Evolutionary conservation across 2,329 filamentous ascomycete species (phyloP), one percentile per base, ranked within the genome.

Genomic region (Pseudohalonectria lignicola): DNA sequence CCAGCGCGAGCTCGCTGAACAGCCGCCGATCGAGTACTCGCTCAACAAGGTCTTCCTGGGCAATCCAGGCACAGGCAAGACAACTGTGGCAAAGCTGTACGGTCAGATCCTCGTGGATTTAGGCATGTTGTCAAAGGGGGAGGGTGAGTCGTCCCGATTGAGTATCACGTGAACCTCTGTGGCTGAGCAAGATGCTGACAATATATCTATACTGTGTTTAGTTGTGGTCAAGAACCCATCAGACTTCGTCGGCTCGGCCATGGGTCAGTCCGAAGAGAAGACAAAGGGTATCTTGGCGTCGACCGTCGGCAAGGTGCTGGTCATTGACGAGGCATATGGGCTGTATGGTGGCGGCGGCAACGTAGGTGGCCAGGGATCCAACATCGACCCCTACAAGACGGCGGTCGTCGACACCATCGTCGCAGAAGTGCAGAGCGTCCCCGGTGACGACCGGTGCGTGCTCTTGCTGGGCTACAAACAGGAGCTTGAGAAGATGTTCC

Each of bases 301-400:
- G 0, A 76, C 79, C 0, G 45, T 69, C 0, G 84, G 85, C 0
- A 90, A 88, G 45, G 81, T 88, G 0, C 66, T 90, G 0, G 73
- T 90, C 12, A 86, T 90, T 3, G 84, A 90, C 43, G 84, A 92
- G 50, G 83, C 83, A 0, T 88, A 90, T 45, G 75, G 76, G 25
- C 63, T 90, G 0, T 71, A 66, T 33, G 55, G 59, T 2, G 61
- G 61, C 1, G 52, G 53, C 3, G 53, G 50, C 1, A 48, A 47
- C n/a, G n/a, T n/a, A n/a, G n/a, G n/a, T n/a, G n/a, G n/a, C n/a
- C 45, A 45, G 2, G 49, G 48, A 2, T 49, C 53, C 1, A 36
- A 38, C 0, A 44, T 41, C 1, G 60, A 62, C 12, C 52, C 57
- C 0, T 86, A 59, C 58, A 80, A 74, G 51, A 69, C 64, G 0